Base-by-base conservation (phyloP, 164 flowering plant genomes). In the Vitis riparia region DNA sequence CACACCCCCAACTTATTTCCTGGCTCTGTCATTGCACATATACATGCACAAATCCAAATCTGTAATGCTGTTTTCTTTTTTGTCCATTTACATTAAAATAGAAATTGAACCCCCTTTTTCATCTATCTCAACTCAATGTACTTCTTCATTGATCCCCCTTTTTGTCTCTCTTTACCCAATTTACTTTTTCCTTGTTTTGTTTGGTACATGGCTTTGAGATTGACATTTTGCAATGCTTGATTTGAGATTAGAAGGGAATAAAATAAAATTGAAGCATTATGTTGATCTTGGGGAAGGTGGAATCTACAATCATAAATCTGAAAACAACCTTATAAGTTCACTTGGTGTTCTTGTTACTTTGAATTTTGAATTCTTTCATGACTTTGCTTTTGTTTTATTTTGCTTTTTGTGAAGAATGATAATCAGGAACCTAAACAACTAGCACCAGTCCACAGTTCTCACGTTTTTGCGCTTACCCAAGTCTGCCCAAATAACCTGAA, bases 361-460 rank as follows among this genome's bases (percentile, higher is more conserved):
- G 27, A 44, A 57, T 17, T 32, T 27, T 30, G 10, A 19, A 49
- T 2, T 32, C 14, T 37, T 19, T 71, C 11, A 3, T 13, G 51
- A 67, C 60, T 30, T 53, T 73, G 47, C 1, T 57, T 56, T 11
- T 37, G 37, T 17, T 55, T 76, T 44, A 1, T 37, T 59, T 62
- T 68, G n/a, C 1, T 62, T 17, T 68, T 64, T 68, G 12, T 76
- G 78, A 77, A 89, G 91, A 81, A 68, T 72, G 86, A 83, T 32
- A 78, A 76, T 66, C 88, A 83, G 80, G 89, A 85, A 55, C 32
- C 51, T 56, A 88, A 84, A 61, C 91, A 83, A 77, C 56, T 73
- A 32, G 72, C 72, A 11, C 74, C 88, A 14, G 83, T 78, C n/a
- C 96, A 91, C 79, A 76, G 77, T 75, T 89, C 96, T 66, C 96